Percentiles rank a stretch among this genome's conserved stretches.
These are phyloP conservation scores for Phytophthora fragariae DNA, from an alignment of 352 stramenopile species.

Conservation along the genomic window DNA sequence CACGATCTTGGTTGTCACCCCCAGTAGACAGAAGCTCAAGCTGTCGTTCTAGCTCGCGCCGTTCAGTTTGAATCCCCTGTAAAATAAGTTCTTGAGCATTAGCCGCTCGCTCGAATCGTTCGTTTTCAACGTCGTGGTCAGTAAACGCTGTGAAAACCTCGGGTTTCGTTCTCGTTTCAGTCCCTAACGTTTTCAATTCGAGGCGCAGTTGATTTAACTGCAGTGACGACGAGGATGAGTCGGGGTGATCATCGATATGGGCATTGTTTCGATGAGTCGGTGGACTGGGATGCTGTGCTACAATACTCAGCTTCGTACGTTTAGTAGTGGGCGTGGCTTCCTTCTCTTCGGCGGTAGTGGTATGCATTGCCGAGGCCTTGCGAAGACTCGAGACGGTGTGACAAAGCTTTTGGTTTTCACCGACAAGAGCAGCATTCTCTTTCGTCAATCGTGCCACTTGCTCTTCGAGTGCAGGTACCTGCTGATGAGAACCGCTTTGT, in stretches of 20 bases:
- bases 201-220: constrained; percentile 47
- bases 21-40: constrained; percentile 36
- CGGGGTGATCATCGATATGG: constrained; percentile 9
- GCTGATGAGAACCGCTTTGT: constrained; percentile 45
- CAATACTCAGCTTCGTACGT: neutral
- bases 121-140: constrained; percentile 24
- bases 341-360: constrained; percentile 10
- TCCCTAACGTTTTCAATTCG: constrained; percentile 30
- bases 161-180: constrained; percentile 10
- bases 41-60: constrained; percentile 54
- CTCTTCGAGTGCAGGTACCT: constrained; percentile 51
- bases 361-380: constrained; percentile 16
- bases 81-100: constrained; percentile 36
- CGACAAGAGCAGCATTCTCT: constrained; percentile 53
- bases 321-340: neutral
- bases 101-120: constrained; percentile 25
- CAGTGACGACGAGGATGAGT: constrained; percentile 19
- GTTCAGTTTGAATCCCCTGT: constrained; percentile 49
- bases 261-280: constrained; percentile 3
- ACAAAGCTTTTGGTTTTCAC: constrained; percentile 64
- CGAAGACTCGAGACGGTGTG: constrained; percentile 35
- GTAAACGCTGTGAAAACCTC: constrained; percentile 29
- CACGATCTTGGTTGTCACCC: constrained; percentile 17
- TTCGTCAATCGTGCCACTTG: constrained; percentile 48
- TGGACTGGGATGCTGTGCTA: constrained; percentile 1